phyloP scores from a whole-genome alignment of 2,329 filamentous ascomycete species.

The Blastomyces gilchristii region DNA sequence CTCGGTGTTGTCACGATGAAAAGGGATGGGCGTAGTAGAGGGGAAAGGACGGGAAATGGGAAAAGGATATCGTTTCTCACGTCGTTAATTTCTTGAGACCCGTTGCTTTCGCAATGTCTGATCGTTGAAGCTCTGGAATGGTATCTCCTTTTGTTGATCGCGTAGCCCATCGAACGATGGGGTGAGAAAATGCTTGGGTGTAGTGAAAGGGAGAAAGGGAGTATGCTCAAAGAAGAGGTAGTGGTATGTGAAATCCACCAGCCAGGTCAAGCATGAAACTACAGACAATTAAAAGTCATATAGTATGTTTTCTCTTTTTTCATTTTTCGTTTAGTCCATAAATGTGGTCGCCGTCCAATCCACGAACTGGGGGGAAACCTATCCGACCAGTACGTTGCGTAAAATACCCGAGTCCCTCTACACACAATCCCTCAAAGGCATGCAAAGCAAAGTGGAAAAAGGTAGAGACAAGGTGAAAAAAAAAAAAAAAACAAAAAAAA shows the following conservation, averaged over 20 bases:
- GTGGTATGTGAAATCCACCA: neutral
- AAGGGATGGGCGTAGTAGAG: slow-evolving; percentile 18
- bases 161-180: neutral
- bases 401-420: neutral
- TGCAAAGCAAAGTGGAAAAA: neutral
- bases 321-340: neutral
- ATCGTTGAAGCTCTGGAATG: slow-evolving; percentile 1
- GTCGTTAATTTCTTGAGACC: slow-evolving; percentile 5
- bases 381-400: neutral
- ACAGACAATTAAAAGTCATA: slow-evolving; percentile 2
- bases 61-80: slow-evolving; percentile 2
- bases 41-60: neutral
- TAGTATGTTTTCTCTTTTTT: neutral
- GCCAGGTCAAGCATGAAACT: neutral
- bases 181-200: neutral
- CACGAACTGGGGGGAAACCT: neutral
- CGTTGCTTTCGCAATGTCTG: neutral
- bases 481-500: neutral
- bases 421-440: neutral
- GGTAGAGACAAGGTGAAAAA: neutral
- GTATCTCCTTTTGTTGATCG: neutral
- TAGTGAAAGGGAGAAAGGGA: neutral
- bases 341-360: neutral
- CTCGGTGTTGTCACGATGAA: slow-evolving; percentile 11
- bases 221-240: neutral